phyloP scores from a whole-genome alignment of 306 rosid genomes.

The Trichosanthes cucumerina region DNA sequence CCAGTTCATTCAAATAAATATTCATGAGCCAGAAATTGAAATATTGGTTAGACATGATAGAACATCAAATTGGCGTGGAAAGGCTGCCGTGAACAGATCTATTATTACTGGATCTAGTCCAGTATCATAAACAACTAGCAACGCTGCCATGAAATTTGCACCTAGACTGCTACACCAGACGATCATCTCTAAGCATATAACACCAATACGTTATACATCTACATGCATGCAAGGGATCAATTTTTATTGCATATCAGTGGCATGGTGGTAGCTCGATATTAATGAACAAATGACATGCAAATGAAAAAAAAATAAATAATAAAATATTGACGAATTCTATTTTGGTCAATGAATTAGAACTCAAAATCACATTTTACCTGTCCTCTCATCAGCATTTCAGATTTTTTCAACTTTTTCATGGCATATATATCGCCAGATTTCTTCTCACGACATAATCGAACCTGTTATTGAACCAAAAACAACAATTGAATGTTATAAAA shows the following conservation, averaged over 20 bases:
- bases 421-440: constrained; percentile 96
- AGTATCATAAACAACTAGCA: background rate
- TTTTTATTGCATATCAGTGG: background rate
- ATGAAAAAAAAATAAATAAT: background rate
- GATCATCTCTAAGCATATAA: background rate
- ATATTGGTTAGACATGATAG: background rate
- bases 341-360: background rate
- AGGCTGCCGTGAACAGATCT: too few species aligned
- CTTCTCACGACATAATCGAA: constrained; percentile 95
- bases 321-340: background rate
- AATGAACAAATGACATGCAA: background rate
- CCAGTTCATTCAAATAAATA: background rate
- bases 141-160: background rate
- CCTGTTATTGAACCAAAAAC: constrained; percentile 41
- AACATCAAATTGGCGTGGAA: background rate
- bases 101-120: background rate
- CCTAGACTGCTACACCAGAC: background rate
- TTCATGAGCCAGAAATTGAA: background rate
- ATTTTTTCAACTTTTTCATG: constrained; percentile 96
- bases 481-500: background rate
- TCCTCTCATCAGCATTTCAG: constrained; percentile 97
- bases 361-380: constrained; percentile 46
- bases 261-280: background rate
- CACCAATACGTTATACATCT: background rate
- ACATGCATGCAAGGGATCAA: background rate